Evolutionary conservation across 1,284 basidiomycete genomes (phyloP), one percentile per base, ranked within the genome.

Genomic region (Pseudozyma flocculosa): DNA sequence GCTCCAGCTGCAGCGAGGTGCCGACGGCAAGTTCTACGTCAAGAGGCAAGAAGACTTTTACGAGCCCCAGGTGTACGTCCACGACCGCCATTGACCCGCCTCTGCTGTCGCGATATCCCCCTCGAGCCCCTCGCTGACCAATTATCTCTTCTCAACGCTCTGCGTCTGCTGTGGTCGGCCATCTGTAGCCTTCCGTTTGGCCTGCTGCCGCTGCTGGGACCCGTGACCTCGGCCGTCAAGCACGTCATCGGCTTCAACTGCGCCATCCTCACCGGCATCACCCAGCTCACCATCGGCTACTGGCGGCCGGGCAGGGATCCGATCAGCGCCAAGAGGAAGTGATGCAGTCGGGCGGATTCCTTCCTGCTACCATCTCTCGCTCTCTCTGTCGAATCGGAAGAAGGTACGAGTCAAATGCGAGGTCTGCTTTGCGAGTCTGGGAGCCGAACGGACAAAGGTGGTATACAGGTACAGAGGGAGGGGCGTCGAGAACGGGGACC

Each of bases 11-110:
- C 64, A 68, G 40, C 56, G 67, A 1, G 69, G 70, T 10, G 62
- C 60, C 19, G 74, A 78, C 39, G 70, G 68, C 17, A 68, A 69
- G 47, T 70, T 71, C 53, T 78, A 78, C 60, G 39, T 78, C 48
- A 61, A 70, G 53, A 53, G 67, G 17, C 75, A 78, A 43, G 50
- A 73, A 39, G 75, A 78, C 45, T 50, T 68, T 14, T 78, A 78
- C 34, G 48, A 58, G 10, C 61, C 61, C 7, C 64, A 72, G 43
- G 61, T 61, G 61, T 70, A 48, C 59, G 66, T 60, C 23, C 36
- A n/a, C 30, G 30, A 39, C 37, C n/a, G 9, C 22, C 24, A 36
- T 17, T 9, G 24, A 26, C 41, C 19, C 14, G 29, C 11, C 11
- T 24, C 1, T 29, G 3, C 3, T 19, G 2, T 4, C 18, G 17